phyloP scores from a whole-genome alignment of 192 early-diverging fungal genomes.

The Coemansia sp. region DNA sequence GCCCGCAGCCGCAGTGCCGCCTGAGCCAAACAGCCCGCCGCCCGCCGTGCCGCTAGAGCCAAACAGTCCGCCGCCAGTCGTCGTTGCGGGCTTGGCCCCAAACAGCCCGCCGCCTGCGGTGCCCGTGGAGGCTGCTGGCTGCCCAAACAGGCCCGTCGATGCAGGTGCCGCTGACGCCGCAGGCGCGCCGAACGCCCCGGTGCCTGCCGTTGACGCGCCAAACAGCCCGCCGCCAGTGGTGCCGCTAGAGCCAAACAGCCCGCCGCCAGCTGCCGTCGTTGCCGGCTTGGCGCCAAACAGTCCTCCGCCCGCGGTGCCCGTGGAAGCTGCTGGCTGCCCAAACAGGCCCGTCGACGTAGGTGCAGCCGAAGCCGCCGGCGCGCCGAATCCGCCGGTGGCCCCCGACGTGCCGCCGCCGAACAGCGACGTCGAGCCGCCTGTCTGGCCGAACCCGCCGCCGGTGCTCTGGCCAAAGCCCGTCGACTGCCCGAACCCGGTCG shows the following conservation, averaged over 20 bases:
- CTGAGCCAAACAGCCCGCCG: background rate
- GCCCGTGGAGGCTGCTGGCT: background rate
- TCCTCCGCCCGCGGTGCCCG: conserved; percentile 10
- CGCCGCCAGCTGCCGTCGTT: conserved; percentile 32
- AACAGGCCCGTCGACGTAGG: conserved; percentile 1
- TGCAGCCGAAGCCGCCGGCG: background rate
- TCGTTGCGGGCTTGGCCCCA: conserved; percentile 18
- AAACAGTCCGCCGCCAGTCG: conserved; percentile 46
- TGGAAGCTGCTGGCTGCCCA: background rate
- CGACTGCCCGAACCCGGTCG: no score
- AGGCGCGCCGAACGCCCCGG: conserved; percentile 7
- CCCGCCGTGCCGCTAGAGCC: conserved; percentile 21
- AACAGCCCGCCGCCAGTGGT: conserved; percentile 13
- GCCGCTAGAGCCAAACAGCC: conserved; percentile 42
- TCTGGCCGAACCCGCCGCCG: conserved; percentile 33
- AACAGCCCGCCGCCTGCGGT: conserved; percentile 28
- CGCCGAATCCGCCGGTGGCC: conserved; percentile 10
- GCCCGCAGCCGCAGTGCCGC: conserved; percentile 5
- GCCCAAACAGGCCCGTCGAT: conserved; percentile 6
- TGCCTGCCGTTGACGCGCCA: background rate
- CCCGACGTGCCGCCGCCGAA: background rate
- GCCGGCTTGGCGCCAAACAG: conserved; percentile 31
- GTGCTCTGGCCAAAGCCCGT: conserved; percentile 23
- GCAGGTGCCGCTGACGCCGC: background rate
- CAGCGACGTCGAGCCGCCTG: background rate